A percentile compares a stretch with the other conserved stretches of the same genome.
Evolutionary conservation across 441 rosid species (phyloP).

Genomic region (Jatropha multifida): DNA sequence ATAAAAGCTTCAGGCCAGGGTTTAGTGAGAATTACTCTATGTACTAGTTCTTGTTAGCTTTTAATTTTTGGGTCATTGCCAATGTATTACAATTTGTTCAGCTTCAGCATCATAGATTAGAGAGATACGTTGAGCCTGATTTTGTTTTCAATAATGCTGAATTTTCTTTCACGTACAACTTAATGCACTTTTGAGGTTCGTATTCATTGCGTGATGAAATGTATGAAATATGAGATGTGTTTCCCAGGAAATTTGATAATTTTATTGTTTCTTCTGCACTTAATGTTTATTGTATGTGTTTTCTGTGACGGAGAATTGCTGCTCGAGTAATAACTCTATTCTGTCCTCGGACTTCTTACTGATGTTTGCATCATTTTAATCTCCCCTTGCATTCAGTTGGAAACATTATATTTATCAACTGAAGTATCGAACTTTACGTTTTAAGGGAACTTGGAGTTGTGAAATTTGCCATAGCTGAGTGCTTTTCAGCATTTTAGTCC

Average conservation of each 20-base stretch:
- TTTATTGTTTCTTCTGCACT: background rate
- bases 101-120: conserved; percentile 12
- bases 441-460: too few relatives aligned
- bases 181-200: conserved; percentile 10
- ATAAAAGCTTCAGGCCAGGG: conserved; percentile 57
- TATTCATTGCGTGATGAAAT: conserved; percentile 20
- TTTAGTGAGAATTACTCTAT: conserved; percentile 52
- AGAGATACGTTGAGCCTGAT: conserved; percentile 10
- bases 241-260: conserved; percentile 10
- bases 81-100: background rate
- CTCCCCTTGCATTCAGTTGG: too few relatives aligned
- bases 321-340: too few relatives aligned
- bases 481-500: too few relatives aligned
- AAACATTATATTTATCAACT: too few relatives aligned
- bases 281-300: background rate
- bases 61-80: conserved; percentile 19
- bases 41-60: conserved; percentile 38
- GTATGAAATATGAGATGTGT: conserved; percentile 24
- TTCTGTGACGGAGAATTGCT: too few relatives aligned
- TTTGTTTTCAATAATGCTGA: conserved; percentile 19
- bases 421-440: too few relatives aligned
- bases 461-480: too few relatives aligned
- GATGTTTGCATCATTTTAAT: too few relatives aligned
- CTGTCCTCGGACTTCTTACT: too few relatives aligned
- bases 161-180: conserved; percentile 17